phyloP scores from a whole-genome alignment of 2,329 filamentous ascomycete genomes.

The Myrmaecium sp. region DNA sequence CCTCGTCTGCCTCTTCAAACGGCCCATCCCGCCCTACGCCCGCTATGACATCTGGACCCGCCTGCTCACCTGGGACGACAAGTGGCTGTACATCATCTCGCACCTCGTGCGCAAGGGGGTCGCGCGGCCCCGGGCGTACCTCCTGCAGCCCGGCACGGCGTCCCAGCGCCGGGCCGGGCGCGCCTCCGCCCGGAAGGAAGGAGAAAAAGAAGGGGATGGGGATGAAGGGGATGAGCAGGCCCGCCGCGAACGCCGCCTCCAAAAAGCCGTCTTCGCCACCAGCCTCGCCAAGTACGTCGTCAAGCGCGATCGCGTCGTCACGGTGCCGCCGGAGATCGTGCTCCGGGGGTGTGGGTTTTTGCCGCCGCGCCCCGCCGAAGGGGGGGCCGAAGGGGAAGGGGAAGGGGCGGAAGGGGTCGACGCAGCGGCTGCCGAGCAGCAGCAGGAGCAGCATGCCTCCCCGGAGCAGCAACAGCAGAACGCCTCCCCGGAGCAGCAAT shows the following conservation, averaged over 20 bases:
- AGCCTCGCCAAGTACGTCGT: conserved; percentile 33
- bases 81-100: conserved; percentile 33
- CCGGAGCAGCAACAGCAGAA: conserved; percentile 2
- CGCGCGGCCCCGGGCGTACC: conserved; percentile 23
- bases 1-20: conserved; percentile 30
- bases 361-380: conserved; percentile 51
- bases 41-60: conserved; percentile 32
- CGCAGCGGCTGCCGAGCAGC: conserved; percentile 2
- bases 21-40: conserved; percentile 27
- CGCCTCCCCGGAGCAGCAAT: background rate
- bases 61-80: conserved; percentile 30
- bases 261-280: conserved; percentile 30
- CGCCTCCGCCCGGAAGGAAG: too few species aligned
- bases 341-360: conserved; percentile 57
- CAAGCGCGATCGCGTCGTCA: conserved; percentile 49
- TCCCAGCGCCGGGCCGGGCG: too few species aligned
- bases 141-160: conserved; percentile 27
- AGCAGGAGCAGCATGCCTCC: conserved; percentile 4
- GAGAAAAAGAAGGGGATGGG: conserved; percentile 8
- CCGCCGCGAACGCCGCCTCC: conserved; percentile 15
- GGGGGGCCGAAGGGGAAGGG: conserved; percentile 10
- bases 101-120: conserved; percentile 30
- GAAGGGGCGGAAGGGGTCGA: conserved; percentile 5
- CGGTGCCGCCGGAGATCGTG: conserved; percentile 64
- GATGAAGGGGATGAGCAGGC: conserved; percentile 11